Evolutionary conservation across 805 yeast genomes (phyloP).

Genomic region (Starmerella riodocensis): DNA sequence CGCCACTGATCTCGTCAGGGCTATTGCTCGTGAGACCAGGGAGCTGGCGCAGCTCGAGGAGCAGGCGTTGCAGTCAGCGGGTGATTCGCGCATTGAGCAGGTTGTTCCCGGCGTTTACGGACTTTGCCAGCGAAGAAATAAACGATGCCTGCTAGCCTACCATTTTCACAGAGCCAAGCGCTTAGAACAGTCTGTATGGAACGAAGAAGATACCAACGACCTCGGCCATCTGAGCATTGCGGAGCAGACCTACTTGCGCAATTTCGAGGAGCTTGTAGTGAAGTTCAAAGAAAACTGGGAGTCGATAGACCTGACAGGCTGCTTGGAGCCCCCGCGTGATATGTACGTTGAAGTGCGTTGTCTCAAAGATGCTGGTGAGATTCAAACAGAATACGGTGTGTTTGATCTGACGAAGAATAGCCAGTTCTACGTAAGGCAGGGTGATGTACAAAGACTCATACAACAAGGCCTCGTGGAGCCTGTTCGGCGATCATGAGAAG

Average conservation of each 20-base stretch:
- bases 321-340: slow-evolving; percentile 80
- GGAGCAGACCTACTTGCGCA: slow-evolving; percentile 66
- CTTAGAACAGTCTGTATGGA: slow-evolving; percentile 61
- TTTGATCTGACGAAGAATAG: slow-evolving; percentile 86
- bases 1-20: slow-evolving; percentile 57
- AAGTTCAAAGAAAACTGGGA: slow-evolving; percentile 67
- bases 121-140: slow-evolving; percentile 72
- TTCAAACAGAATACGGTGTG: slow-evolving; percentile 89
- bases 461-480: slow-evolving; percentile 89
- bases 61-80: slow-evolving; percentile 44
- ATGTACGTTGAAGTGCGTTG: slow-evolving; percentile 91
- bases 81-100: slow-evolving; percentile 25
- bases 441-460: slow-evolving; percentile 84
- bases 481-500: no score
- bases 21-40: slow-evolving; percentile 55
- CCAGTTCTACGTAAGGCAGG: slow-evolving; percentile 84
- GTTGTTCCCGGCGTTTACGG: slow-evolving; percentile 46
- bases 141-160: slow-evolving; percentile 77
- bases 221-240: slow-evolving; percentile 47
- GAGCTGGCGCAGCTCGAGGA: slow-evolving; percentile 30
- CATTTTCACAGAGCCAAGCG: slow-evolving; percentile 57
- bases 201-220: slow-evolving; percentile 28
- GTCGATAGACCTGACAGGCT: slow-evolving; percentile 77
- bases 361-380: slow-evolving; percentile 87
- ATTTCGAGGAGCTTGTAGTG: slow-evolving; percentile 56